phyloP scores from a whole-genome alignment of 768 basidiomycete species.

The Sarcodon aspratus region DNA sequence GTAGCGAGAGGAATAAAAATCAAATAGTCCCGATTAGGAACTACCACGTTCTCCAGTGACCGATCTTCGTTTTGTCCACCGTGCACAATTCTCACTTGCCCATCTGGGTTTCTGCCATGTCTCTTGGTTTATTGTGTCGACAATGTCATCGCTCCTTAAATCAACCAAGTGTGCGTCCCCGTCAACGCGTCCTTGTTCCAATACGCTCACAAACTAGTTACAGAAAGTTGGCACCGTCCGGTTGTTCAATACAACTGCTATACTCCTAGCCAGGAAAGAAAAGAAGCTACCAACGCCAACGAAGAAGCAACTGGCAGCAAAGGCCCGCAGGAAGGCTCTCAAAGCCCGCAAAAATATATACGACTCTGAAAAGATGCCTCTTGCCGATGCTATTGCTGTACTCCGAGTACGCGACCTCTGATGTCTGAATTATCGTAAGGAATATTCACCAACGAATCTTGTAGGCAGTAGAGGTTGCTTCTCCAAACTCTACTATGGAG shows the following conservation, averaged over 20 bases:
- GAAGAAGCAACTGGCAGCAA: conserved; percentile 61
- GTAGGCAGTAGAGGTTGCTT: conserved; percentile 77
- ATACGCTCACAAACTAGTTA: background rate
- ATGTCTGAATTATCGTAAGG: conserved; percentile 2
- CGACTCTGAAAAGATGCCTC: conserved; percentile 53
- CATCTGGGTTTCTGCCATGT: background rate
- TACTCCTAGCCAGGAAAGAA: conserved; percentile 35
- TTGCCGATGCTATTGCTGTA: conserved; percentile 56
- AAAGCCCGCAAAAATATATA: conserved; percentile 44
- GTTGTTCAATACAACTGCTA: conserved; percentile 41
- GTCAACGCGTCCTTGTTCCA: background rate
- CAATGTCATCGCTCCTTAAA: conserved; percentile 10
- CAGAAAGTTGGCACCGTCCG: conserved; percentile 16
- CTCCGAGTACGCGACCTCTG: conserved; percentile 41
- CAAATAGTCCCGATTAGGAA: no score
- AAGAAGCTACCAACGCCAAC: conserved; percentile 50
- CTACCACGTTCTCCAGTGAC: no score
- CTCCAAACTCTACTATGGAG: conserved; percentile 68
- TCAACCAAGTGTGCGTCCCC: background rate
- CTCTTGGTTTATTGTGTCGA: conserved; percentile 14
- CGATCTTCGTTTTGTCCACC: no score
- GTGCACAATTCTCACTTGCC: conserved; percentile 10
- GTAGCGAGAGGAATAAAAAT: no score
- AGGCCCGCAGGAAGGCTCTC: conserved; percentile 46
- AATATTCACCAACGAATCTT: background rate